phyloP scores from a whole-genome alignment of 2,329 filamentous ascomycete genomes.

The Penicillium italicum region DNA sequence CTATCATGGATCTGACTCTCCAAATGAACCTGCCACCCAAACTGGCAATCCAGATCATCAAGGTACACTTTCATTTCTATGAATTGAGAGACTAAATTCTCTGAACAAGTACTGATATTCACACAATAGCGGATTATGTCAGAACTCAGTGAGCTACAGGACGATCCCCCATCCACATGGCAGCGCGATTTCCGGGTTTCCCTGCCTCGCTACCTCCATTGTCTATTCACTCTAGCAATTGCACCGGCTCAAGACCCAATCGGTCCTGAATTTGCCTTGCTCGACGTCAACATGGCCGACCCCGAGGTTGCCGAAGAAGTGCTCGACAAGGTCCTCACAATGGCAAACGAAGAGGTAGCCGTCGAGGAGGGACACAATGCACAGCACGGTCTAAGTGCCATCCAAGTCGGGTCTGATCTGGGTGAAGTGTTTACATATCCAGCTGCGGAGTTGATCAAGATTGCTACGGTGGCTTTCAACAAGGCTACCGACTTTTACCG shows the following conservation, averaged over 20 bases:
- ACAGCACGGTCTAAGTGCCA: not conserved
- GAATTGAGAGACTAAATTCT: not conserved
- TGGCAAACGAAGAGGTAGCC: slow-evolving; percentile 13
- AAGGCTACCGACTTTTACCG: slow-evolving; percentile 53
- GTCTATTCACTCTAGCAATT: not conserved
- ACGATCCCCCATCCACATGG: not conserved
- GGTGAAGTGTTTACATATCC: slow-evolving; percentile 41
- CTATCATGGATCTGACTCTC: not conserved
- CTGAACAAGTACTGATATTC: not conserved
- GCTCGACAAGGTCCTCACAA: slow-evolving; percentile 32
- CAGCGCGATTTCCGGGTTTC: not conserved
- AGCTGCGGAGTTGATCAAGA: slow-evolving; percentile 54
- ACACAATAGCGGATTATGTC: not conserved
- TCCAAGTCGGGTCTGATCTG: not conserved
- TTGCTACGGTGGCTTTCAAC: slow-evolving; percentile 55
- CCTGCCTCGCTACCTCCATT: slow-evolving; percentile 2
- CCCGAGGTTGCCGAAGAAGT: slow-evolving; percentile 32
- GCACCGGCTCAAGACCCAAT: too few species aligned
- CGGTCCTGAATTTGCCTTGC: not conserved
- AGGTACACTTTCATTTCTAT: not conserved
- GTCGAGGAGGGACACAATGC: not conserved
- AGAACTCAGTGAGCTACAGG: not conserved
- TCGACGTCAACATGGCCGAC: slow-evolving; percentile 2
- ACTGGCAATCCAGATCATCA: not conserved
- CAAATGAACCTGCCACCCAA: not conserved